Evolutionary conservation across 257 asterid genomes (phyloP).

Genomic region (Solanum chiquidenum): DNA sequence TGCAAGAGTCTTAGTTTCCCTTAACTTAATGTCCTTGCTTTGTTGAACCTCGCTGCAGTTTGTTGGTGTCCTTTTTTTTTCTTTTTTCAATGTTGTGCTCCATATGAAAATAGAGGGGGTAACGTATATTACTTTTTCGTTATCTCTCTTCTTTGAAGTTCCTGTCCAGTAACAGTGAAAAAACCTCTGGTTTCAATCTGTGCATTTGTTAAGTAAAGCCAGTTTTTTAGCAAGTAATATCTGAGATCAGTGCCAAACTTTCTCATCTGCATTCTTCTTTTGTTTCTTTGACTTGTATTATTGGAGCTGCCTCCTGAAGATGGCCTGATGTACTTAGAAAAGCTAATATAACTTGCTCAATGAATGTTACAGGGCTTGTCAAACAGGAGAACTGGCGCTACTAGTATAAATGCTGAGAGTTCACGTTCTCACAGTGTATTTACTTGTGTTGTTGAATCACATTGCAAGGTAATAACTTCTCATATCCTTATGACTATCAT

Average conservation of each 20-base stretch:
- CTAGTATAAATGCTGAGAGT: slow-evolving; percentile 91
- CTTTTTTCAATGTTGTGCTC: background rate
- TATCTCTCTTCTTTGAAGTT: background rate
- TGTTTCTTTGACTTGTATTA: background rate
- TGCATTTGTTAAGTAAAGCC: background rate
- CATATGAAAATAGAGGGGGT: background rate
- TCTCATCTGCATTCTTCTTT: background rate
- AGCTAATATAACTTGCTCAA: background rate
- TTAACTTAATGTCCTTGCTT: background rate
- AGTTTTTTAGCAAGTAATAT: background rate
- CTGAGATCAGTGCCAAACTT: background rate
- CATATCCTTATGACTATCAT: background rate
- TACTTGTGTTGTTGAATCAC: slow-evolving; percentile 96
- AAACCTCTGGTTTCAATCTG: background rate
- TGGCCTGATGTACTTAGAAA: background rate
- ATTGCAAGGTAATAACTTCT: slow-evolving; percentile 62
- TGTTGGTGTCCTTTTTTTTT: background rate
- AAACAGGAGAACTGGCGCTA: slow-evolving; percentile 87
- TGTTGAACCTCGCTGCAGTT: background rate
- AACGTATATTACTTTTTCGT: background rate
- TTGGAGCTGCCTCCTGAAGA: background rate
- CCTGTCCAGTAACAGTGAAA: background rate
- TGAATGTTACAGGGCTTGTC: slow-evolving; percentile 64
- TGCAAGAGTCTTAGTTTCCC: background rate
- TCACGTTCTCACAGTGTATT: slow-evolving; percentile 98